These are phyloP conservation scores for Emergomyces africanus DNA, from an alignment of 2,329 filamentous ascomycete genomes.

Conservation along the genomic window DNA sequence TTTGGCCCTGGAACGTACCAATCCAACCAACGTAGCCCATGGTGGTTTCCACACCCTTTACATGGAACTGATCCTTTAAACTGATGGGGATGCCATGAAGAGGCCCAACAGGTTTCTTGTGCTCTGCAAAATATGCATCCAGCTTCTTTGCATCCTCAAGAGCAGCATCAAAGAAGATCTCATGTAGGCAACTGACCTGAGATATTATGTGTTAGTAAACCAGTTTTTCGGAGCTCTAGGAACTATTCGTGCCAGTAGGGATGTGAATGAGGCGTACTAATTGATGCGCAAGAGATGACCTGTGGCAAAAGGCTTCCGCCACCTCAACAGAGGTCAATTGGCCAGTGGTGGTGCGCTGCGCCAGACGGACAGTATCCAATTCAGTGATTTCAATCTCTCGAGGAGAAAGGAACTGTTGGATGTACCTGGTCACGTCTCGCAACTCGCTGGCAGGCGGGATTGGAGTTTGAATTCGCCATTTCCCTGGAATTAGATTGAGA, in stretches of 20 bases:
- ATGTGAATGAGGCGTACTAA: constrained; percentile 31
- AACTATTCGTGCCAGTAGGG: not conserved
- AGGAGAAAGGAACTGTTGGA: constrained; percentile 42
- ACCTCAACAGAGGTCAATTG: constrained; percentile 45
- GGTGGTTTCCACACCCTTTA: constrained; percentile 40
- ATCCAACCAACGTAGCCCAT: constrained; percentile 57
- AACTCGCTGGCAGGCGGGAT: constrained; percentile 40
- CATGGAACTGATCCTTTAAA: constrained; percentile 37
- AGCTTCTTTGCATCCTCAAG: constrained; percentile 36
- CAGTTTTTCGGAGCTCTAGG: not conserved
- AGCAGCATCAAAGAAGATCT: constrained; percentile 43
- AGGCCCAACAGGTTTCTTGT: constrained; percentile 40
- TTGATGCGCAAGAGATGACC: constrained; percentile 47
- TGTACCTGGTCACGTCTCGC: constrained; percentile 45
- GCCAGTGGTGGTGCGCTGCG: constrained; percentile 40
- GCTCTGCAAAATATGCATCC: constrained; percentile 33
- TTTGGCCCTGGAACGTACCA: constrained; percentile 45
- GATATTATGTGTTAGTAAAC: not conserved
- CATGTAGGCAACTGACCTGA: constrained; percentile 39
- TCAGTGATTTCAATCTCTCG: constrained; percentile 50
- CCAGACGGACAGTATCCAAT: constrained; percentile 45
- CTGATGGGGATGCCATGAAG: constrained; percentile 51
- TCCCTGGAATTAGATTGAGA: constrained; percentile 40
- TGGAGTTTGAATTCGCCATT: constrained; percentile 40
- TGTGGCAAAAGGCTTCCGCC: constrained; percentile 44